Evolutionary conservation across 495 filamentous ascomycete species (phyloP).

Genomic region (Lindgomyces ingoldianus): DNA sequence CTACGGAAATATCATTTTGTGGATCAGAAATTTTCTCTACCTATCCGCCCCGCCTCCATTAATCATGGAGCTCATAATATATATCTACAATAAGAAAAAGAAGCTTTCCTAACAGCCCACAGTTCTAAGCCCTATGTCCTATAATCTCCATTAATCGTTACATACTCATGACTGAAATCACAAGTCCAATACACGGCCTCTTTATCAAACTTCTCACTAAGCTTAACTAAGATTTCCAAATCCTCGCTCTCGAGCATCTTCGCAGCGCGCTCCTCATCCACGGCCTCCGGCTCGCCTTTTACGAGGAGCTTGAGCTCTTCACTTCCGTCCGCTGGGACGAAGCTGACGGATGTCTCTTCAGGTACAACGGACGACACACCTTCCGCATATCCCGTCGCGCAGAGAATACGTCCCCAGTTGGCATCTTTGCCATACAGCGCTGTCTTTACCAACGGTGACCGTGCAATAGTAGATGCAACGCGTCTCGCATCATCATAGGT

Average conservation of each 20-base stretch:
- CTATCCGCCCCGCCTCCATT: no score
- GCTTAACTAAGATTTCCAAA: conserved; percentile 48
- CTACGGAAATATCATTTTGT: no score
- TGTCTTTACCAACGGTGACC: conserved; percentile 93
- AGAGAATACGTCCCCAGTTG: conserved; percentile 97
- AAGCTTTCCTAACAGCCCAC: no score
- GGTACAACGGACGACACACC: conserved; percentile 67
- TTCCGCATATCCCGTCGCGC: conserved; percentile 88
- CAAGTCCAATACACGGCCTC: conserved; percentile 92
- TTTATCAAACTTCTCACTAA: conserved; percentile 51
- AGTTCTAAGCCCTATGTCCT: no score
- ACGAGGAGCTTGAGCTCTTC: conserved; percentile 80
- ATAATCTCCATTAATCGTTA: conserved; percentile 91
- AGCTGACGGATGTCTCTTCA: conserved; percentile 86
- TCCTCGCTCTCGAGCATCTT: conserved; percentile 81
- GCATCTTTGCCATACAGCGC: conserved; percentile 95
- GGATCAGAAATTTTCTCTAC: no score
- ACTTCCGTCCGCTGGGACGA: conserved; percentile 83
- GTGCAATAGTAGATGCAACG: conserved; percentile 85
- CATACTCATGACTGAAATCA: conserved; percentile 98
- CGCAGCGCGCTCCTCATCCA: conserved; percentile 86
- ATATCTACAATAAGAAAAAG: no score
- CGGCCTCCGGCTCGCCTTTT: conserved; percentile 85
- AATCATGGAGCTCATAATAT: no score
- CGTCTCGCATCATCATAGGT: conserved; percentile 56